Evolutionary conservation across 441 rosid genomes (phyloP), one percentile per base, ranked within the genome.

Genomic region (Euphorbia celastroides): DNA sequence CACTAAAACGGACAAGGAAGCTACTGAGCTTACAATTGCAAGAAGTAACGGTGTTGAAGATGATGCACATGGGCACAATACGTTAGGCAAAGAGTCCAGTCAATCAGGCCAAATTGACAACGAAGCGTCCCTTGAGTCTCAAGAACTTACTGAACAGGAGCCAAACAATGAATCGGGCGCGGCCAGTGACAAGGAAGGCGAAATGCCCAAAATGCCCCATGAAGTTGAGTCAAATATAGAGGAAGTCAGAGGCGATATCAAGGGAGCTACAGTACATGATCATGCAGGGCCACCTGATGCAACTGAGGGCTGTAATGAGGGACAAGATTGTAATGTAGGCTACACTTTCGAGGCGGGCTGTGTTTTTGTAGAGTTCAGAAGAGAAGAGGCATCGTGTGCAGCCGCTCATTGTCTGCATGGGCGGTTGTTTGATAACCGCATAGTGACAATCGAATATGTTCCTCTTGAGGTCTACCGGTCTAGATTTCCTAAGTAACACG

Each of bases 321-420:
- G n/a, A n/a, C n/a, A n/a, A 44, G 26, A 48, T 44, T 74, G 65
- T 22, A 73, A 79, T 44, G 77, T 78, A 57, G 48, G 68, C 62
- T 46, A 34, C 19, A 62, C 81, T 57, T 88, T 89, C 60, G 93
- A 94, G 73, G 65, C 70, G 7, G 97, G 97, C n/a, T 75, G 81
- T 69, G 85, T 94, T 57, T 79, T 88, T 64, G 91, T 94, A 54
- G 94, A 92, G 79, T 94, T 81, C 57, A 46, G 82, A 71, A 87
- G 97, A 86, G 76, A 79, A 9, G 97, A 88, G 81, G 84, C 90
- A 8, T 76, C 96, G 16, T 72, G 89, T 57, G 72, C 22, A 44
- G 97, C 97, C 9, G 98, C 93, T 14, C 92, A 88, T 73, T 76
- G 83, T 58, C 75, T 92, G 82, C 94, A 87, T n/a, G 92, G 96